Base-by-base conservation (phyloP, 2,329 filamentous ascomycete genomes). In the Zymoseptoria ardabiliae region DNA sequence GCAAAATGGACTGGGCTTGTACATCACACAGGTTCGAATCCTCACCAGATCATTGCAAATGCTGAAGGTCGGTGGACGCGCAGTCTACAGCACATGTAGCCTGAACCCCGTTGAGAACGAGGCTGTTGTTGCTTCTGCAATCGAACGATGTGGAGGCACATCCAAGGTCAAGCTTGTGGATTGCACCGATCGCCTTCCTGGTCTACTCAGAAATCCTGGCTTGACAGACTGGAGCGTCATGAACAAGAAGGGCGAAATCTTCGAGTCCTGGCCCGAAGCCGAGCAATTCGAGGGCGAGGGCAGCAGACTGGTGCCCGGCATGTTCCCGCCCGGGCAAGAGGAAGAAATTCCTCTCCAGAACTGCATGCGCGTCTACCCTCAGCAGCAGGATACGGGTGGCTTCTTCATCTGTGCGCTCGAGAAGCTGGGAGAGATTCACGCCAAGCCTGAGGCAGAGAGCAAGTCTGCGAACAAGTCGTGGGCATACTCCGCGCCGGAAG, bases 81-180 rank as follows among this genome's bases (percentile, higher is more conserved):
- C 97, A 25, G 93, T 99, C 56, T 99, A 97, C 78, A 97, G 93
- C 2, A 99, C 94, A 20, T 99, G 94, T 81, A 97, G 91, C 75
- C 91, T 99, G 89, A 99, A 99, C 76, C 94, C 94, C 0, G 85
- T 97, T 25, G 94, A 99, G 79, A 96, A 99, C 70, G 94, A 99
- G 76, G 88, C 94, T 6, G 91, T 97, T 17, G 80, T 99, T 61
- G 86, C 90, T 0, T 87, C 88, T 23, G 94, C 94, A 10, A 92
- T 99, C 67, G 88, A 91, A 68, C 84, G 92, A 58, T 97, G 92
- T 70, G 94, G 94, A 63, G 94, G 94, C 2, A 76, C 84, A 3
- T 81, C 82, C 13, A 94, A 92, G 71, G 88, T 99, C 54, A 83
- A 88, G 65, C 86, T 99, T 51, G 75, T 97, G 58, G 91, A 97